Conservation (phyloP, 805 yeast species). For the Myxozyma neglecta region DNA sequence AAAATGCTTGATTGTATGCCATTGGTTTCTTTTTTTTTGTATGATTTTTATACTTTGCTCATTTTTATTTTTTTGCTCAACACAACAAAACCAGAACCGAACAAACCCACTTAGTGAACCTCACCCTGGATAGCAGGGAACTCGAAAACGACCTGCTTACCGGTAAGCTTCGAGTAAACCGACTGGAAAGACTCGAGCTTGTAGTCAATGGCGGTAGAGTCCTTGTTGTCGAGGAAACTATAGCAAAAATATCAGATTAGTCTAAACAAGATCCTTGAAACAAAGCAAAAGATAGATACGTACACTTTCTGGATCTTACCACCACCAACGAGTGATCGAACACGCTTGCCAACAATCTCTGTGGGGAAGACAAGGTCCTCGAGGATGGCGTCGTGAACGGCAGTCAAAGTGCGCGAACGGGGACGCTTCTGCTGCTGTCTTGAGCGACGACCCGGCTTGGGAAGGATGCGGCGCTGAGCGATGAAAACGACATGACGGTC, state of each 20-base stretch:
- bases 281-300: conserved; percentile 7
- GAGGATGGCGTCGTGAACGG: conserved; percentile 97
- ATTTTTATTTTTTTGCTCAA: conserved; percentile 6
- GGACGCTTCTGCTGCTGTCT: conserved; percentile 98
- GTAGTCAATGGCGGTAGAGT: conserved; percentile 94
- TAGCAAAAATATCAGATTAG: neutral
- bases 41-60: neutral
- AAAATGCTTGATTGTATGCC: neutral
- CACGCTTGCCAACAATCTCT: conserved; percentile 98
- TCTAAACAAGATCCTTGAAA: neutral
- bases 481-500: conserved; percentile 99
- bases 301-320: conserved; percentile 91
- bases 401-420: conserved; percentile 97
- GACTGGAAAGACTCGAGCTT: conserved; percentile 99
- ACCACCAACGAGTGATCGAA: conserved; percentile 98
- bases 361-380: conserved; percentile 99
- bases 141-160: conserved; percentile 99
- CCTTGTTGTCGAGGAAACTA: conserved; percentile 89
- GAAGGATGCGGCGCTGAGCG: conserved; percentile 99
- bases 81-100: neutral
- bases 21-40: neutral
- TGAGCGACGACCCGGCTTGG: conserved; percentile 95
- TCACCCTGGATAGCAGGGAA: conserved; percentile 55
- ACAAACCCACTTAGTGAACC: conserved; percentile 37
- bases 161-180: conserved; percentile 96